Evolutionary conservation across 2,329 filamentous ascomycete species (phyloP).

Genomic region (Venturia oleaginea): DNA sequence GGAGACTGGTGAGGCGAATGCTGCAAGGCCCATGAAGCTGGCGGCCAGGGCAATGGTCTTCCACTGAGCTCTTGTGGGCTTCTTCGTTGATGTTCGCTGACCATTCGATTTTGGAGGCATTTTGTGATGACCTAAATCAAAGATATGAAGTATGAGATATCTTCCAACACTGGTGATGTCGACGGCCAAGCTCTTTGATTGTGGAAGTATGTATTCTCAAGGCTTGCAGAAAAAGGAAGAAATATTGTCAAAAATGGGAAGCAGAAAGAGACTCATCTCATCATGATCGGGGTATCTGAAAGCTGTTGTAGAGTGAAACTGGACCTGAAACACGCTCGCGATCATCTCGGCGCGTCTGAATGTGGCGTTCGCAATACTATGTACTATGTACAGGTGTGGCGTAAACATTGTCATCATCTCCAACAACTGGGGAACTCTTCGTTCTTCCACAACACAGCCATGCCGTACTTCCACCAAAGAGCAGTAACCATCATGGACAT

Average conservation of each 20-base stretch:
- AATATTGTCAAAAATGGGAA: background rate
- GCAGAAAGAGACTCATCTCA: background rate
- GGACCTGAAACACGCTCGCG: background rate
- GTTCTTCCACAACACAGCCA: background rate
- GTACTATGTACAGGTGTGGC: background rate
- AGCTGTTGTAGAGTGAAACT: background rate
- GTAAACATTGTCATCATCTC: background rate
- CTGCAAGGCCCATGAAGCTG: conserved; percentile 47
- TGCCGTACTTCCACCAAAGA: conserved; percentile 14
- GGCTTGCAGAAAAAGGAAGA: background rate
- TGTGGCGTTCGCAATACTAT: background rate
- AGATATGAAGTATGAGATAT: background rate
- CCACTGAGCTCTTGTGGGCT: conserved; percentile 18
- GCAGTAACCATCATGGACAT: conserved; percentile 6
- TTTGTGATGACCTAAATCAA: background rate
- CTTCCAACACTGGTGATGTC: background rate
- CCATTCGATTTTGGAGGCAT: conserved; percentile 7
- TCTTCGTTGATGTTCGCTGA: background rate
- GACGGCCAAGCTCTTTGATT: background rate
- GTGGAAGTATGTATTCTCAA: background rate
- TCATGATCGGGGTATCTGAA: background rate
- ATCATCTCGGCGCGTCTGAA: background rate
- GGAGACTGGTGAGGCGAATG: conserved; percentile 59
- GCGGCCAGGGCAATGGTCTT: conserved; percentile 23
- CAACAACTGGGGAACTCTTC: background rate